Percentiles rank a stretch among this genome's conserved stretches.
These are phyloP conservation scores for Periconia macrospinosa DNA, from an alignment of 2,329 filamentous ascomycete species.

Conservation along the genomic window DNA sequence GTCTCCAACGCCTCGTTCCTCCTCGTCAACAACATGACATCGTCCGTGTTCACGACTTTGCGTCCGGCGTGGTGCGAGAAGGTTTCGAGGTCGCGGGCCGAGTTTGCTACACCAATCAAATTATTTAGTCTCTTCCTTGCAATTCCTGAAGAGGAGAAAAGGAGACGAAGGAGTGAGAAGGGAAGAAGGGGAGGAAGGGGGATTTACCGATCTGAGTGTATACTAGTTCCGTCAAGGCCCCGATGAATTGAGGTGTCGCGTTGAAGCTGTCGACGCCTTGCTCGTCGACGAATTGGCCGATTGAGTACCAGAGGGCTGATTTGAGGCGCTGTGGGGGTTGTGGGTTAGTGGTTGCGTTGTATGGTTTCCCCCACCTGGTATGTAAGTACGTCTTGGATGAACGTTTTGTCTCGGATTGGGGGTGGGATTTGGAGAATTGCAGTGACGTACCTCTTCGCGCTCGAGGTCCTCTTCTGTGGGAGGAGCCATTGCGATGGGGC, in stretches of 20 bases:
- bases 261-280: conserved; percentile 77
- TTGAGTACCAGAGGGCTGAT: conserved; percentile 46
- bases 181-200: conserved; percentile 1
- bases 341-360: neutral
- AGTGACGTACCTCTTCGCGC: conserved; percentile 42
- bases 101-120: conserved; percentile 27
- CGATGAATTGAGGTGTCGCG: conserved; percentile 90
- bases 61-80: conserved; percentile 73
- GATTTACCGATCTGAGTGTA: conserved; percentile 79
- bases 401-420: neutral
- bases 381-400: no score
- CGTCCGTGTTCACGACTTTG: conserved; percentile 77
- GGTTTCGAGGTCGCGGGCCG: conserved; percentile 62
- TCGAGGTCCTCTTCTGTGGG: conserved; percentile 20
- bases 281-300: conserved; percentile 74
- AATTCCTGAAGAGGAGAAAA: neutral
- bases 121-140: neutral
- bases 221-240: conserved; percentile 73
- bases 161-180: conserved; percentile 1
- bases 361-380: no score
- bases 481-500: conserved; percentile 23
- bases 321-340: conserved; percentile 49
- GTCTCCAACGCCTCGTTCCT: conserved; percentile 83
- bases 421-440: neutral
- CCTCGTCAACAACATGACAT: conserved; percentile 83